Conservation (phyloP, 495 filamentous ascomycete genomes). For the Trichoderma reesei region DNA sequence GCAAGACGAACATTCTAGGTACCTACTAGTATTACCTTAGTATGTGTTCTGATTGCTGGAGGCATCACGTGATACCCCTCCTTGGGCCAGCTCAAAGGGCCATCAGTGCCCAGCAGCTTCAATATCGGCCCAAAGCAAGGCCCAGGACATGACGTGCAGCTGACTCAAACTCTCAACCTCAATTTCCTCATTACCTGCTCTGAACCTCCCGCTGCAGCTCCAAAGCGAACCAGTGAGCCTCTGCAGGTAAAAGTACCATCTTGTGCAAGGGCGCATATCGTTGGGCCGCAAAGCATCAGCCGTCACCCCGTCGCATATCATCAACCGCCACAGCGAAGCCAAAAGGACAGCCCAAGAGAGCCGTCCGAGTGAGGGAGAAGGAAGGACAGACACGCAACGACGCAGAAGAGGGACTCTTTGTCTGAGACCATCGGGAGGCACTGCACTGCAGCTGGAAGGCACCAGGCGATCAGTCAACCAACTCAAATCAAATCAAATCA, state of each 20-base stretch:
- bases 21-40: too few species aligned
- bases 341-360: background rate
- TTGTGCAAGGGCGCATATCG: background rate
- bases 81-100: background rate
- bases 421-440: too few species aligned
- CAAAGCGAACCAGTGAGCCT: background rate
- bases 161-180: slow-evolving; percentile 6
- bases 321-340: background rate
- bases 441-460: too few species aligned
- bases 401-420: too few species aligned
- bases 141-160: background rate
- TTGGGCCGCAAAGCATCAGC: background rate
- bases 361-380: background rate
- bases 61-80: slow-evolving; percentile 5
- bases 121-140: background rate
- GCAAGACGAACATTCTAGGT: background rate
- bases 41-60: background rate
- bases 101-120: background rate
- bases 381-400: background rate
- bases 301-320: background rate
- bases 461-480: too few species aligned
- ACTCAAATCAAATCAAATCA: background rate
- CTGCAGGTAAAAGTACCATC: background rate
- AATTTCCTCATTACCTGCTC: background rate
- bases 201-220: background rate